These are phyloP conservation scores for Mycena crocata DNA, from an alignment of 768 basidiomycete genomes.

Conservation along the genomic window DNA sequence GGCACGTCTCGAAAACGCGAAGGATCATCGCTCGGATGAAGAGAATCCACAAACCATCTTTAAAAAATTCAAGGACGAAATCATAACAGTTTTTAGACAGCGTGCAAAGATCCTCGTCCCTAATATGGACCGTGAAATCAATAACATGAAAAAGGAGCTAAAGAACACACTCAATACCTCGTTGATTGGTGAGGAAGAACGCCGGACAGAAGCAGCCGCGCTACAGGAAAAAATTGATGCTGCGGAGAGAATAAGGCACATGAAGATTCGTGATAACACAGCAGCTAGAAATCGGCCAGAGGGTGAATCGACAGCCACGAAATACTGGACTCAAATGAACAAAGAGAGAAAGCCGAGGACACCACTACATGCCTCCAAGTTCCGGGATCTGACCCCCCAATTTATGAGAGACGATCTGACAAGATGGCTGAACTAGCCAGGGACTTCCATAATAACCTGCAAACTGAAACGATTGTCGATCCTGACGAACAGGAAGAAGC, in stretches of 20 bases:
- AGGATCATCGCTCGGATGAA: neutral
- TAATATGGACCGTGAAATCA: slow-evolving; percentile 12
- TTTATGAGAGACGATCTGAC: slow-evolving; percentile 34
- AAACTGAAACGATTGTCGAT: slow-evolving; percentile 25
- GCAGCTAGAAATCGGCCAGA: slow-evolving; percentile 23
- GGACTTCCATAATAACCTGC: slow-evolving; percentile 43
- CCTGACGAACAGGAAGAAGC: too few species aligned
- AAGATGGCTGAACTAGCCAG: slow-evolving; percentile 48
- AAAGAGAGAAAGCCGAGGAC: too few species aligned
- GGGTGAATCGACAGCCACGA: too few species aligned
- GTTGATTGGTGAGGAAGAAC: neutral
- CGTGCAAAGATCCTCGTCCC: neutral
- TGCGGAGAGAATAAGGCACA: neutral
- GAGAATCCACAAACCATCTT: slow-evolving; percentile 4
- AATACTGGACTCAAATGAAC: too few species aligned
- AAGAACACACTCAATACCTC: neutral
- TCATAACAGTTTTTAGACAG: neutral
- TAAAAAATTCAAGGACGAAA: slow-evolving; percentile 2
- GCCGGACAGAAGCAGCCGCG: neutral
- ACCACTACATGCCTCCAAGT: slow-evolving; percentile 27
- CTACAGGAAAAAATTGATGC: slow-evolving; percentile 16
- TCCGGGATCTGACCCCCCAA: neutral
- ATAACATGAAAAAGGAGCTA: neutral
- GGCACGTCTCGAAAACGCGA: neutral
- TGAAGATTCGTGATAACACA: neutral